phyloP scores from a whole-genome alignment of 208 protist species.

The Wallacemonas sp. region DNA sequence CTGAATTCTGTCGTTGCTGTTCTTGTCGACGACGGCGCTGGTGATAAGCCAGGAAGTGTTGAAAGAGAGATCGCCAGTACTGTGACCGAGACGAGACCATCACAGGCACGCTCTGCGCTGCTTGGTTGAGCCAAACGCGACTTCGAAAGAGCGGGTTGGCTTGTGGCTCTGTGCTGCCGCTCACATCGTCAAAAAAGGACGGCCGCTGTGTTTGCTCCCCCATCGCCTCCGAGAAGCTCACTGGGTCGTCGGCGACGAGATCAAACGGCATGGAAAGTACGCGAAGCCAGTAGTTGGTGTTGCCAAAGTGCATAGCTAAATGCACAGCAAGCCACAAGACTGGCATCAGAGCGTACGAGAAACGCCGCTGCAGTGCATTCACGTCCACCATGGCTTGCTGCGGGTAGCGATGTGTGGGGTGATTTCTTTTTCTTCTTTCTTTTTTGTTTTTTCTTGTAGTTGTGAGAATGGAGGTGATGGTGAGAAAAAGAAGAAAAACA shows the following conservation, averaged over 20 bases:
- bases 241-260: conserved; percentile 12
- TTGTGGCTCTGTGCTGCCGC: not conserved
- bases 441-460: not conserved
- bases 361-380: not conserved
- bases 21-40: not conserved
- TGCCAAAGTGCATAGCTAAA: conserved; percentile 4
- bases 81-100: not conserved
- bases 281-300: conserved; percentile 3
- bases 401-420: not conserved
- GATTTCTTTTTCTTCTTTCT: no score
- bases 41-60: not conserved
- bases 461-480: not conserved
- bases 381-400: not conserved
- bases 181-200: conserved; percentile 10
- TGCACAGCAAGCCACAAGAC: conserved; percentile 8
- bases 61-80: conserved; percentile 4
- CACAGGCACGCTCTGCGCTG: not conserved
- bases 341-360: conserved; percentile 10
- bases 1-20: no score
- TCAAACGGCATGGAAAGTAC: conserved; percentile 8
- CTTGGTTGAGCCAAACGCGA: not conserved
- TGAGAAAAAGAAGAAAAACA: not conserved
- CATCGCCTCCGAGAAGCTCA: conserved; percentile 9
- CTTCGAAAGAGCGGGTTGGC: not conserved
- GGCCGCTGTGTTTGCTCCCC: not conserved